Conservation (phyloP, 2,329 filamentous ascomycete genomes). For the Colletotrichum truncatum region DNA sequence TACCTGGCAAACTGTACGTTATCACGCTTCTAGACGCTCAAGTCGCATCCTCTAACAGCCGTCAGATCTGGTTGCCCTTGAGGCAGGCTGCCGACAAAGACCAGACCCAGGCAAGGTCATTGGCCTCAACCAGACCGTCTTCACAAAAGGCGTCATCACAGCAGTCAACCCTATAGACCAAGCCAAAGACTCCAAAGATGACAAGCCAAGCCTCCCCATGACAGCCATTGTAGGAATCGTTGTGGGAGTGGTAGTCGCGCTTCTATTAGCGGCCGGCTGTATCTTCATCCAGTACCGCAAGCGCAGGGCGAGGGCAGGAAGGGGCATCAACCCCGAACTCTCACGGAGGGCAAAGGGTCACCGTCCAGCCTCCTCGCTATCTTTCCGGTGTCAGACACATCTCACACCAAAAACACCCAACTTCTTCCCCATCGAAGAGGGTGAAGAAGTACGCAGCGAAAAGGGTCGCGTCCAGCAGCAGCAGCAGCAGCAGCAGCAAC, state of each 20-base stretch:
- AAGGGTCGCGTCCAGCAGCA: constrained; percentile 31
- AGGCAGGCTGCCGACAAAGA: constrained; percentile 60
- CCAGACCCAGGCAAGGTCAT: constrained; percentile 47
- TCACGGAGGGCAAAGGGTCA: constrained; percentile 36
- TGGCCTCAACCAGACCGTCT: constrained; percentile 55
- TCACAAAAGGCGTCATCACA: constrained; percentile 43
- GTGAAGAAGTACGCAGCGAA: constrained; percentile 34
- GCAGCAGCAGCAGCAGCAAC: not conserved
- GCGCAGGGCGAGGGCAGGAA: constrained; percentile 45
- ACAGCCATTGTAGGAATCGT: constrained; percentile 55
- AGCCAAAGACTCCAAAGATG: constrained; percentile 17
- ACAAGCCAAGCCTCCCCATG: constrained; percentile 40
- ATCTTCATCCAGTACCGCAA: constrained; percentile 56
- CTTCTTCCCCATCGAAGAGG: constrained; percentile 45
- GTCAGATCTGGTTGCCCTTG: constrained; percentile 58
- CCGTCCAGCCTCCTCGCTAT: constrained; percentile 55
- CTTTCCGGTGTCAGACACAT: constrained; percentile 60
- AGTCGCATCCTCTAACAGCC: constrained; percentile 12
- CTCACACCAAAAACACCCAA: constrained; percentile 49
- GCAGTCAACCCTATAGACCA: constrained; percentile 43
- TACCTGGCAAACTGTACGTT: constrained; percentile 61
- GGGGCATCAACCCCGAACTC: constrained; percentile 35
- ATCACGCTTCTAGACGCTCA: not conserved
- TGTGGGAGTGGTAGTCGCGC: constrained; percentile 46
- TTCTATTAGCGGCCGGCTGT: constrained; percentile 49